A percentile compares a stretch with the other conserved stretches of the same genome.
Evolutionary conservation across 2,329 filamentous ascomycete species (phyloP).

Genomic region (Paraconiothyrium sp.): DNA sequence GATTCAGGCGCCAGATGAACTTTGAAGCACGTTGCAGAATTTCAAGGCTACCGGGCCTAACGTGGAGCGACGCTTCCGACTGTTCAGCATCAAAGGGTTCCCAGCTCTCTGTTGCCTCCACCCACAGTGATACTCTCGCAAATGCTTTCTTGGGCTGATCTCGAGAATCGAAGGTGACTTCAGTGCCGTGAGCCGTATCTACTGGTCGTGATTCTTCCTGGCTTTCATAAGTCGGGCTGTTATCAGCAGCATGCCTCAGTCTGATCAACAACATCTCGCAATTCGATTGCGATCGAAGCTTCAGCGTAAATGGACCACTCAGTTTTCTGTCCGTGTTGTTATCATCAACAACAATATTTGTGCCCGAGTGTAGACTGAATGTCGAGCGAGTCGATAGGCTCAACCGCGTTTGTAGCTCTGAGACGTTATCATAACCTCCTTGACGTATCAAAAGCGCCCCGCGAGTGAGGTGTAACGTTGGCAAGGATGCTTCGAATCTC

Average conservation of each 20-base stretch:
- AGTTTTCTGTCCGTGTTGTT: not conserved
- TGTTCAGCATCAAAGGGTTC: not conserved
- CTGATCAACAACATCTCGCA: conserved; percentile 6
- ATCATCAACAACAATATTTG: conserved; percentile 6
- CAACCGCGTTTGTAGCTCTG: not conserved
- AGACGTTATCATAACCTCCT: conserved; percentile 11
- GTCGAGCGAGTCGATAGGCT: not conserved
- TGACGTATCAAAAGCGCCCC: conserved; percentile 28
- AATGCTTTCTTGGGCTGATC: not conserved
- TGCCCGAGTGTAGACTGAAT: not conserved
- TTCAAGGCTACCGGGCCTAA: conserved; percentile 3
- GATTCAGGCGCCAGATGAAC: not conserved
- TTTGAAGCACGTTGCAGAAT: not conserved
- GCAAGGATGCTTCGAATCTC: conserved; percentile 24
- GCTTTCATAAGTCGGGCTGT: not conserved
- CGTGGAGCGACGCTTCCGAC: not conserved
- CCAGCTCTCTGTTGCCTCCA: not conserved
- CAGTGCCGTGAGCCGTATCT: not conserved
- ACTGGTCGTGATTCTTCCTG: not conserved
- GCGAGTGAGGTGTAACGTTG: conserved; percentile 26
- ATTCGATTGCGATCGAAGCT: conserved; percentile 2
- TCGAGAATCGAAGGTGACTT: not conserved
- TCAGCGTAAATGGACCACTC: not conserved
- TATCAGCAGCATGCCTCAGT: conserved; percentile 7
- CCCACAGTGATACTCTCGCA: not conserved